Percentiles rank a stretch among this genome's conserved stretches.
These are phyloP conservation scores for Alternaria burnsii DNA, from an alignment of 2,329 filamentous ascomycete species.

Conservation along the genomic window DNA sequence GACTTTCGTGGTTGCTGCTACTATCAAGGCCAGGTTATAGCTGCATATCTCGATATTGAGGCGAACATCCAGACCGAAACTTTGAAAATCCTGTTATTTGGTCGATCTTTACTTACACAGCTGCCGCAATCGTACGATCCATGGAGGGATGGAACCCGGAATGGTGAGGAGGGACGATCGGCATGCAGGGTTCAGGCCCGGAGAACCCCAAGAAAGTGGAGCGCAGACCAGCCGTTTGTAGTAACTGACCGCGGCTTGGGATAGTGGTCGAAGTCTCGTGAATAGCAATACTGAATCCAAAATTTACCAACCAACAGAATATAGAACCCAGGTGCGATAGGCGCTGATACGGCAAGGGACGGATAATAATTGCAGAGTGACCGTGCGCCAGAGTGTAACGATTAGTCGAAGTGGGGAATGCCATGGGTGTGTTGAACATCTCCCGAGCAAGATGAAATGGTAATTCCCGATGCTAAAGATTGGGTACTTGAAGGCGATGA, in stretches of 20 bases:
- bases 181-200: constrained; percentile 13
- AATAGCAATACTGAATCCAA: not conserved
- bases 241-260: constrained; percentile 5
- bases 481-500: constrained; percentile 15
- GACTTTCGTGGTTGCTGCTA: not conserved
- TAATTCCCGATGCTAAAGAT: constrained; percentile 18
- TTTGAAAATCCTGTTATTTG: constrained; percentile 7
- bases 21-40: constrained; percentile 13
- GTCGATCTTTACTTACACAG: constrained; percentile 12
- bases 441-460: constrained; percentile 13
- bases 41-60: not conserved
- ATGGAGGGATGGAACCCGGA: constrained; percentile 20
- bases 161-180: constrained; percentile 19
- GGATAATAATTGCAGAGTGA: constrained; percentile 3
- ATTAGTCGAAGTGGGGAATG: constrained; percentile 6
- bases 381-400: not conserved
- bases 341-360: not conserved
- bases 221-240: constrained; percentile 5
- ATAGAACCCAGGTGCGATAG: not conserved
- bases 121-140: constrained; percentile 17
- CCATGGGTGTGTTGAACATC: constrained; percentile 7
- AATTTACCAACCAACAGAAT: not conserved
- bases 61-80: not conserved
- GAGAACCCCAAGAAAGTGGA: constrained; percentile 11
- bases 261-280: constrained; percentile 5